Evolutionary conservation across 2,329 filamentous ascomycete genomes (phyloP).

Genomic region (Epichloe typhina): DNA sequence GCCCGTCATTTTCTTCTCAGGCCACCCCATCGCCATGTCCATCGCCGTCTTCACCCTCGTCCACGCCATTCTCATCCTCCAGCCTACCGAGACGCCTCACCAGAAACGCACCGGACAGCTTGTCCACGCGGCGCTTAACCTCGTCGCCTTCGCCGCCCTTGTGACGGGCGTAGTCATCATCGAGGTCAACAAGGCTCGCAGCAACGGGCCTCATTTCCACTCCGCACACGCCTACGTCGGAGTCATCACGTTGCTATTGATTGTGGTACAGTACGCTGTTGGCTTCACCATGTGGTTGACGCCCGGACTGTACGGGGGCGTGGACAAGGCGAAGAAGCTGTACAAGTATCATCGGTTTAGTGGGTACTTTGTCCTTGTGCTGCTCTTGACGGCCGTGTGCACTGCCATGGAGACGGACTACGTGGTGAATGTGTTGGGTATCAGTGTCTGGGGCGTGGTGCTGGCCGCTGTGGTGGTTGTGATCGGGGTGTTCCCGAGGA

Average conservation of each 20-base stretch:
- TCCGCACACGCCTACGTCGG: constrained; percentile 75
- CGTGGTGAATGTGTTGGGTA: constrained; percentile 51
- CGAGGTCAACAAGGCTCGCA: constrained; percentile 70
- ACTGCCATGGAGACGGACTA: constrained; percentile 68
- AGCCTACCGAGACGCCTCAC: constrained; percentile 60
- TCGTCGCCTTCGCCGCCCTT: constrained; percentile 47
- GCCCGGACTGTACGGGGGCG: constrained; percentile 63
- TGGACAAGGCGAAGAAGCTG: constrained; percentile 63
- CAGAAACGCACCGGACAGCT: constrained; percentile 55
- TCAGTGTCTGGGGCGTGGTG: constrained; percentile 65
- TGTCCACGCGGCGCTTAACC: constrained; percentile 58
- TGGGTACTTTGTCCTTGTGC: constrained; percentile 59
- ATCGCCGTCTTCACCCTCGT: constrained; percentile 60
- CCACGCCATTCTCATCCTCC: constrained; percentile 71
- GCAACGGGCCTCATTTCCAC: constrained; percentile 58
- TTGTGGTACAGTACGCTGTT: constrained; percentile 61
- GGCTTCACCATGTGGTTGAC: constrained; percentile 74
- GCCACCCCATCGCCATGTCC: constrained; percentile 63
- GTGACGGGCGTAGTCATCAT: constrained; percentile 56
- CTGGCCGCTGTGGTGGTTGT: constrained; percentile 54
- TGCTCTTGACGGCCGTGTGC: constrained; percentile 61
- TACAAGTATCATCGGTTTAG: constrained; percentile 81
- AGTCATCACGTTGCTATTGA: constrained; percentile 55
- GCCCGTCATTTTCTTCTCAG: constrained; percentile 67
- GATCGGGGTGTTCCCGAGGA: constrained; percentile 60